phyloP scores from a whole-genome alignment of 2,329 filamentous ascomycete species.

The Phialophora verrucosa region DNA sequence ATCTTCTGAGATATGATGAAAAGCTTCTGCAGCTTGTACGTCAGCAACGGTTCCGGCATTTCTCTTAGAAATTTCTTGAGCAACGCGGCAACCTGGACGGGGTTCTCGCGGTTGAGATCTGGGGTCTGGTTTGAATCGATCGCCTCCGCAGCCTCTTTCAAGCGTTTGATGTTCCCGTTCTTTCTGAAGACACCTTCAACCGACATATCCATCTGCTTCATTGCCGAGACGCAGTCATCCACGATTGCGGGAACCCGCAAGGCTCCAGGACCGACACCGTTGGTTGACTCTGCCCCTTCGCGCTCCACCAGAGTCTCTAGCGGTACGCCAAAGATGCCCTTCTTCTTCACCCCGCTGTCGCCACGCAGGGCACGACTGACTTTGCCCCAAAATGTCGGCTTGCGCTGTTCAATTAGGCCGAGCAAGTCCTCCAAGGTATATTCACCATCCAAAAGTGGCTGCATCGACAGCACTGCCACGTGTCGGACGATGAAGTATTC shows the following conservation, averaged over 20 bases:
- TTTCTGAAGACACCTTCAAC: conserved; percentile 98
- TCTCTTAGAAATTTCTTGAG: conserved; percentile 95
- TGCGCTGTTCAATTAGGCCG: conserved; percentile 88
- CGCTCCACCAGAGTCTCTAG: conserved; percentile 88
- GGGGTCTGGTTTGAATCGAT: conserved; percentile 88
- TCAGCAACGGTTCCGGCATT: conserved; percentile 91
- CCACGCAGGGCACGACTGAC: conserved; percentile 96
- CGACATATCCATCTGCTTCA: conserved; percentile 99
- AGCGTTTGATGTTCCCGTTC: conserved; percentile 96
- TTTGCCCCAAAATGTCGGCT: conserved; percentile 97
- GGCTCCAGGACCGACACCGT: conserved; percentile 90
- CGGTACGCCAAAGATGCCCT: conserved; percentile 89
- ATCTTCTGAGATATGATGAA: conserved; percentile 93
- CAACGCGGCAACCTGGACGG: conserved; percentile 90
- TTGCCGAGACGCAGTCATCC: conserved; percentile 91
- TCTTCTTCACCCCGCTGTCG: conserved; percentile 80
- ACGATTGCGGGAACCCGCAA: conserved; percentile 90
- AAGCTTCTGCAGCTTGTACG: conserved; percentile 88
- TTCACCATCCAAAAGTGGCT: conserved; percentile 84
- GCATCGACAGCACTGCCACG: conserved; percentile 92
- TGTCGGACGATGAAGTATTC: conserved; percentile 98
- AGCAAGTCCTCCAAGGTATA: conserved; percentile 95
- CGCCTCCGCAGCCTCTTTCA: conserved; percentile 81
- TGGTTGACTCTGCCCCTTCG: conserved; percentile 95
- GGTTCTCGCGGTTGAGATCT: conserved; percentile 84